phyloP scores from a whole-genome alignment of 169 alveolate genomes.

The Amoebophrya sp. region DNA sequence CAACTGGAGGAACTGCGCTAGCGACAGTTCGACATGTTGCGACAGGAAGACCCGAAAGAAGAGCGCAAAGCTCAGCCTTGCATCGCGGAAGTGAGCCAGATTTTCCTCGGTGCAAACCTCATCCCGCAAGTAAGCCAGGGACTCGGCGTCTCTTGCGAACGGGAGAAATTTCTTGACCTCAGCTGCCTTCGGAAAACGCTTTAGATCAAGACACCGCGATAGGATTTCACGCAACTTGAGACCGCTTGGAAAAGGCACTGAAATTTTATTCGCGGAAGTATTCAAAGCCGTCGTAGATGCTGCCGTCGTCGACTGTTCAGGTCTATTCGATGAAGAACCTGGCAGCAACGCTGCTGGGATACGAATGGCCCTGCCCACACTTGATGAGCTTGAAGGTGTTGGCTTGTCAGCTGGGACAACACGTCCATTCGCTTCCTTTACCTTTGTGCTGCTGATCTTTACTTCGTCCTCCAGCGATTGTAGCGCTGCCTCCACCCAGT shows the following conservation, averaged over 20 bases:
- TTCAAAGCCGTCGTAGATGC: no score
- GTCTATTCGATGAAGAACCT: no score
- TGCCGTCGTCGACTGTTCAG: no score
- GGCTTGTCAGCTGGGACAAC: neutral
- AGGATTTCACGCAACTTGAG: neutral
- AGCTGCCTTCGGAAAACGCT: neutral
- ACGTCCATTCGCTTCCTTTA: neutral
- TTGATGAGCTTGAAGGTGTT: neutral
- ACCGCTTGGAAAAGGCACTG: slow-evolving; percentile 13
- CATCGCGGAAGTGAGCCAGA: slow-evolving; percentile 6
- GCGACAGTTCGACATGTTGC: neutral
- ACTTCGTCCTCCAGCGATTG: no score
- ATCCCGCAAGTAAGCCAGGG: neutral
- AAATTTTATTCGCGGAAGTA: no score
- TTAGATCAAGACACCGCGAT: neutral
- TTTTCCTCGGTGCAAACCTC: neutral
- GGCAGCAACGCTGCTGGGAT: no score
- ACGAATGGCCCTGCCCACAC: no score
- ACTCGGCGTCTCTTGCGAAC: neutral
- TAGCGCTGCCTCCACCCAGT: neutral
- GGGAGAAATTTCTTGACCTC: neutral
- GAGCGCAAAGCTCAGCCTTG: neutral
- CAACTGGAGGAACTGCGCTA: neutral
- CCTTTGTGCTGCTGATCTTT: no score
- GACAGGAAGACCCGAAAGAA: neutral